These are phyloP conservation scores for Trichoderma guizhouense DNA, from an alignment of 2,329 filamentous ascomycete genomes.

Conservation along the genomic window DNA sequence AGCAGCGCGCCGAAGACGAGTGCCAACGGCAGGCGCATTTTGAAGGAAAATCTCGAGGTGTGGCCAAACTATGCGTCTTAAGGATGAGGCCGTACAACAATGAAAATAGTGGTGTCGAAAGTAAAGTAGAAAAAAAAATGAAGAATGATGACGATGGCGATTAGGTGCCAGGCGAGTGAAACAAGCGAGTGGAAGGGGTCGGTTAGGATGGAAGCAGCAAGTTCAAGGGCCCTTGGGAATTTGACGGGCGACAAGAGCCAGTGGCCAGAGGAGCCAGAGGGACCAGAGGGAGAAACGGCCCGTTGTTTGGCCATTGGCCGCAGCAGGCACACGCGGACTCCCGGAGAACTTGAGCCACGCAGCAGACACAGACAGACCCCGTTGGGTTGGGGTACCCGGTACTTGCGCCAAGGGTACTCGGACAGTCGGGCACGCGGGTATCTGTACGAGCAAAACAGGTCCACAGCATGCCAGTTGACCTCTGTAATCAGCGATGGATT, in stretches of 20 bases:
- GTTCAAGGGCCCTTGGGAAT: background rate
- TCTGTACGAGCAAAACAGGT: background rate
- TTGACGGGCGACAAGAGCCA: background rate
- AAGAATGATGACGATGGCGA: background rate
- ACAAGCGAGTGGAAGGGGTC: constrained; percentile 18
- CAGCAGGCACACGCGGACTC: constrained; percentile 11
- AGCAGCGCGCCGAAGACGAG: constrained; percentile 26
- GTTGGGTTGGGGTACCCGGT: background rate
- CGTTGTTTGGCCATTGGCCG: constrained; percentile 9
- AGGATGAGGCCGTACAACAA: background rate
- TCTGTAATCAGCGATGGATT: background rate
- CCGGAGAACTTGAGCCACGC: constrained; percentile 5
- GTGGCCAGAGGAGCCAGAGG: background rate
- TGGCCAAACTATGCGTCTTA: background rate
- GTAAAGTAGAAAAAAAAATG: background rate
- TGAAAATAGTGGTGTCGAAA: background rate
- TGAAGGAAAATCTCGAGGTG: background rate
- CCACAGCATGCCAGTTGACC: background rate
- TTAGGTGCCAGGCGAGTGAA: background rate
- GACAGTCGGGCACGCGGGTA: background rate
- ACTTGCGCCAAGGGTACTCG: background rate
- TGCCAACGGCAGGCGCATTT: constrained; percentile 25
- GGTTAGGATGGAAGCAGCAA: constrained; percentile 4
- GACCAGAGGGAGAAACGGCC: background rate
- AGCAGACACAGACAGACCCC: background rate